Percentiles rank a stretch among this genome's conserved stretches.
Conservation (phyloP, 352 stramenopile species). For the Globisporangium carolinianum region DNA sequence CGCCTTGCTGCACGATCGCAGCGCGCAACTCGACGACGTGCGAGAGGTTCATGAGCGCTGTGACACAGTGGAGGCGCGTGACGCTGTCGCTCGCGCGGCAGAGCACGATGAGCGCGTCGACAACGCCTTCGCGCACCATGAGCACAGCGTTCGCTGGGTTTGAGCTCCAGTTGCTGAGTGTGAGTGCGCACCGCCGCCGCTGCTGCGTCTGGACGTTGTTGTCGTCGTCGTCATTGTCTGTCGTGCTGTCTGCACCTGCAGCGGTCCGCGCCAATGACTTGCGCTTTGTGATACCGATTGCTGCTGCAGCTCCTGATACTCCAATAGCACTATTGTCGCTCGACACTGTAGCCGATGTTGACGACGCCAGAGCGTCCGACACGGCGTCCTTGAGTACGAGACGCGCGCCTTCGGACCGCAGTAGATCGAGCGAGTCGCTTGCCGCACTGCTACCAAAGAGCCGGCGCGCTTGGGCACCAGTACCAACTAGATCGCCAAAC, state of each 20-base stretch:
- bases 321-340: background rate
- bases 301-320: background rate
- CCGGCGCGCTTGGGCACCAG: background rate
- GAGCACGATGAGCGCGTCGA: constrained; percentile 75
- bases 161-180: constrained; percentile 85
- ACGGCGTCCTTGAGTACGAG: constrained; percentile 46
- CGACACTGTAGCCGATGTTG: background rate
- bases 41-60: constrained; percentile 81
- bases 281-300: background rate
- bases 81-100: constrained; percentile 56
- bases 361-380: constrained; percentile 24
- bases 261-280: background rate
- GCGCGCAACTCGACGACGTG: constrained; percentile 52
- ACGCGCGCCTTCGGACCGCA: constrained; percentile 9
- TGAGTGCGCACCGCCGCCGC: constrained; percentile 69
- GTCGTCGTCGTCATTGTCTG: background rate
- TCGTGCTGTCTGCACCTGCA: background rate
- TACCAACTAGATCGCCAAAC: constrained; percentile 15
- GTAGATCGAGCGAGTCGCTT: constrained; percentile 13
- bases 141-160: constrained; percentile 78
- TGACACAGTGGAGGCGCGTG: constrained; percentile 71
- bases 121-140: constrained; percentile 86
- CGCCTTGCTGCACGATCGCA: constrained; percentile 60
- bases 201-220: constrained; percentile 32
- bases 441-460: constrained; percentile 2